These are phyloP conservation scores for Yamadazyma atmosphaerica DNA, from an alignment of 1,139 yeast genomes.

Conservation along the genomic window DNA sequence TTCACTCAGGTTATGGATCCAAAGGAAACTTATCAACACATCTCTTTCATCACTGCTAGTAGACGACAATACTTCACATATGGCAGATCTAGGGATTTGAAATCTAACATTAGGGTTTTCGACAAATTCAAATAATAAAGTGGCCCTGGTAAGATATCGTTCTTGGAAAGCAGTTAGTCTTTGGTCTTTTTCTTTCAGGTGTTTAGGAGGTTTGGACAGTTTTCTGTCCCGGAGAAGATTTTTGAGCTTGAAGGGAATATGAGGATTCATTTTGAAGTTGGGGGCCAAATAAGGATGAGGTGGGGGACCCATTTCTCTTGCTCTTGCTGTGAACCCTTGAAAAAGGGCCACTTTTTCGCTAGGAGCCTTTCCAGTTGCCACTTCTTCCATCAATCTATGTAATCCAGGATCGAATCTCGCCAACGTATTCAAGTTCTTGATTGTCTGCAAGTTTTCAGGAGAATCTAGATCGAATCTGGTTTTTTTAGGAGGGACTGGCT, in stretches of 20 bases:
- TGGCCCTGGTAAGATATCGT: conserved; percentile 64
- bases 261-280: conserved; percentile 16
- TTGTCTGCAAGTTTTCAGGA: conserved; percentile 74
- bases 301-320: conserved; percentile 72
- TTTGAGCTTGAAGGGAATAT: conserved; percentile 19
- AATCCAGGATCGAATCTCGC: conserved; percentile 72
- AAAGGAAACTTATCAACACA: conserved; percentile 61
- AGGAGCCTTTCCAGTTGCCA: conserved; percentile 78
- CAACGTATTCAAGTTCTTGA: conserved; percentile 75
- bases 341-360: conserved; percentile 71
- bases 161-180: conserved; percentile 77
- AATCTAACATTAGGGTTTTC: conserved; percentile 80
- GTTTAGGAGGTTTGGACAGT: conserved; percentile 16
- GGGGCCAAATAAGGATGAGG: conserved; percentile 32
- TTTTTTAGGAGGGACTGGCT: conserved; percentile 1
- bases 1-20: conserved; percentile 56
- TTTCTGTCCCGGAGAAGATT: conserved; percentile 26
- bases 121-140: conserved; percentile 78
- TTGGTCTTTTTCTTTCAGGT: conserved; percentile 33
- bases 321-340: conserved; percentile 76
- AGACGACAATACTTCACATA: conserved; percentile 59
- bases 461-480: conserved; percentile 19
- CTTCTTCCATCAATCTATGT: conserved; percentile 72
- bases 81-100: conserved; percentile 70
- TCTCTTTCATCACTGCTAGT: conserved; percentile 35